phyloP scores from a whole-genome alignment of 1,284 basidiomycete species.

The Grifola frondosa region DNA sequence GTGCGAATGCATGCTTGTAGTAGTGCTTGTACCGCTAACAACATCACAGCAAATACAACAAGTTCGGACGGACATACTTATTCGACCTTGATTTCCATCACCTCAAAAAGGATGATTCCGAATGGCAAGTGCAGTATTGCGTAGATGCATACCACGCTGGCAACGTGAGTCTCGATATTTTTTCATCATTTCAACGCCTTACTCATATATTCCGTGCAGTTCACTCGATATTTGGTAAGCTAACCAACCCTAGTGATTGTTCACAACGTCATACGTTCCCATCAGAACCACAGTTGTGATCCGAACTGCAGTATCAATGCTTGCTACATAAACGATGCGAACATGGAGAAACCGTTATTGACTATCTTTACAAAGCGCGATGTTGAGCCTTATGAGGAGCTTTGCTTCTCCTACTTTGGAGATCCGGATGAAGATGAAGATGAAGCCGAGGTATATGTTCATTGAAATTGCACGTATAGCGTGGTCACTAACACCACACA shows the following conservation, averaged over 20 bases:
- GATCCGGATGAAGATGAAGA: conserved; percentile 42
- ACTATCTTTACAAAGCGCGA: conserved; percentile 70
- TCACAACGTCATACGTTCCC: conserved; percentile 6
- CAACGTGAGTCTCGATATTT: conserved; percentile 59
- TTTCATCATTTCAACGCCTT: no score
- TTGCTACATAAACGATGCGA: conserved; percentile 54
- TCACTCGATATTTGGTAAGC: conserved; percentile 66
- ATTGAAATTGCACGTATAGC: conserved; percentile 5
- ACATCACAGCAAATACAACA: conserved; percentile 64
- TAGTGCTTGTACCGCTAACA: conserved; percentile 1
- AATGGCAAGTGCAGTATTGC: conserved; percentile 43
- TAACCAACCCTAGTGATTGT: conserved; percentile 19
- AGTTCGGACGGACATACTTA: conserved; percentile 79
- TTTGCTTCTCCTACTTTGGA: conserved; percentile 82
- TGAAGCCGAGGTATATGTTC: conserved; percentile 23
- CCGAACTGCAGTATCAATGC: conserved; percentile 78
- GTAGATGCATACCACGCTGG: conserved; percentile 88
- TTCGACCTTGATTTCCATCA: conserved; percentile 81
- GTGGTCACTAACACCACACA: neutral
- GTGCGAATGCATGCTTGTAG: conserved; percentile 43
- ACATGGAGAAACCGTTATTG: conserved; percentile 47
- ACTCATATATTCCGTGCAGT: conserved; percentile 39
- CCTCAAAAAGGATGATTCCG: conserved; percentile 39
- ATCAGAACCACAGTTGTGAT: conserved; percentile 86
- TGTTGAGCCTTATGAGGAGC: conserved; percentile 68